Percentiles rank a stretch among this genome's conserved stretches.
phyloP scores from a whole-genome alignment of 768 basidiomycete genomes.

The Hortiboletus flavorubellus region DNA sequence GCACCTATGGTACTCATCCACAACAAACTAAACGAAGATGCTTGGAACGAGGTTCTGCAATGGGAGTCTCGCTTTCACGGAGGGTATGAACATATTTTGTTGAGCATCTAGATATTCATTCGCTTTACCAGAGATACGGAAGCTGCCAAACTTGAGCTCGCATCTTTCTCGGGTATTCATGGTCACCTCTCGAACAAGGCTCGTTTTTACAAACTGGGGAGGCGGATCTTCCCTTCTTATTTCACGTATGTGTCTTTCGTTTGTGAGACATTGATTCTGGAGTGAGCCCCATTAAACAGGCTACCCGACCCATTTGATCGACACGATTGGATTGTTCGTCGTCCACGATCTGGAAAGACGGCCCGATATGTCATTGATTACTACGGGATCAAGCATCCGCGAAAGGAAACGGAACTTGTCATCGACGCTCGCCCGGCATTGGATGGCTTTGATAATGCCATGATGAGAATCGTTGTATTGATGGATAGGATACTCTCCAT shows the following conservation, averaged over 20 bases:
- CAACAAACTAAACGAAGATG: conserved; percentile 10
- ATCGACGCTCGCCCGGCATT: conserved; percentile 8
- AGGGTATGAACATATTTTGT: conserved; percentile 1
- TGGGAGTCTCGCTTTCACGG: conserved; percentile 16
- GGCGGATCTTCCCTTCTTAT: conserved; percentile 1
- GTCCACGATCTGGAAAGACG: background rate
- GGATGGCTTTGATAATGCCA: conserved; percentile 7
- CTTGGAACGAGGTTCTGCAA: conserved; percentile 7
- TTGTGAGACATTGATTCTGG: background rate
- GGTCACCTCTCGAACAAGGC: conserved; percentile 15
- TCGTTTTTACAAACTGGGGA: conserved; percentile 2
- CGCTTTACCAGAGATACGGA: background rate
- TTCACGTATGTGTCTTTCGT: background rate
- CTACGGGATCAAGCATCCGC: conserved; percentile 9
- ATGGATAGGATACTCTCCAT: background rate
- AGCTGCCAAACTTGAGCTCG: conserved; percentile 6
- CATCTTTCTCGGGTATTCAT: conserved; percentile 13
- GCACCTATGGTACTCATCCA: conserved; percentile 6
- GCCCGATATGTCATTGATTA: conserved; percentile 13
- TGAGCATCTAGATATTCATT: background rate
- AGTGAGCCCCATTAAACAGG: background rate
- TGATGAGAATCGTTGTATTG: conserved; percentile 5
- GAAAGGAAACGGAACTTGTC: background rate
- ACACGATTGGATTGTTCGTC: conserved; percentile 15
- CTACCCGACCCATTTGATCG: conserved; percentile 13